Base-by-base conservation (phyloP, 1,284 basidiomycete species). In the Phellopilus nigrolimitatus region DNA sequence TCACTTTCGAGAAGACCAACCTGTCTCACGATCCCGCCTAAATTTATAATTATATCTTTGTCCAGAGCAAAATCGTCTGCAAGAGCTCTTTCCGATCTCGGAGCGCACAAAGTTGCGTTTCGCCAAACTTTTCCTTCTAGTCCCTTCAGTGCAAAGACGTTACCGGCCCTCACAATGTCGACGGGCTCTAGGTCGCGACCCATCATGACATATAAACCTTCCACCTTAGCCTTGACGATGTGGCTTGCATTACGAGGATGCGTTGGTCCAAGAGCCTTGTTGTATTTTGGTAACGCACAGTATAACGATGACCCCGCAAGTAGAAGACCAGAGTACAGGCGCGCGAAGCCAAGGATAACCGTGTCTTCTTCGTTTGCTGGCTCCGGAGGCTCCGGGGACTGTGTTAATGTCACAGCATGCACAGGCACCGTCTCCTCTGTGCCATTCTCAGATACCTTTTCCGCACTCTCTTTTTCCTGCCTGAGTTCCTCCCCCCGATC, bases 141-240 rank as follows among this genome's bases (percentile, higher is more conserved):
- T 0, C 97, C 97, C 51, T 78, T 86, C 54, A 98, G 82, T 1
- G 95, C 97, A 61, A 97, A 99, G 2, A 97, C 91, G 64, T 97
- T 95, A 9, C 97, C 97, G 0, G 97, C 95, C n/a, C 79, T 80
- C 0, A 99, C 93, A 56, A 76, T 76, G 37, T 88, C 75, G 3
- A 97, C 92, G 0, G 85, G 75, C 0, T 92, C 81, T 15, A 99
- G 76, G 62, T 98, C 95, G 34, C 92, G 76, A 2, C 97, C 97
- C 97, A 99, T 99, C 91, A 99, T 97, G 59, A 90, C 84, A 71
- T 98, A 99, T 49, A 99, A 68, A 4, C 84, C 84, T 55, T 85
- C 79, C 4, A 94, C 80, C 17, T 71, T 75, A 13, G 87, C 75
- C 7, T 72, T 67, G n/a, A 76, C 63, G 42, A 94, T 60, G 63